Evolutionary conservation across 202 grass and related monocot genomes (phyloP).

Genomic region (Zizania palustris): DNA sequence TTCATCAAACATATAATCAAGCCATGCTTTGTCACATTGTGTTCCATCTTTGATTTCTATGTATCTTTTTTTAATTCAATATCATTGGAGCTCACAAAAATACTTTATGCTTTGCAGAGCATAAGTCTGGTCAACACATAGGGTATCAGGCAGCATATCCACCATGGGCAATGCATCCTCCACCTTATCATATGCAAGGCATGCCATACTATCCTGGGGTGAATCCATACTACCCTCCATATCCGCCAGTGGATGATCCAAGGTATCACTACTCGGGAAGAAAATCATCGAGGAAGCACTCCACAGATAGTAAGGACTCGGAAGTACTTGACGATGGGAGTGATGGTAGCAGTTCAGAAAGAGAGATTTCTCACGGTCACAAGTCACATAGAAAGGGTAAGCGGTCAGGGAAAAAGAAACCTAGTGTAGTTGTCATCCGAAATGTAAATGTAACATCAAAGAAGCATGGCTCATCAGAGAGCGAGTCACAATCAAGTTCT

Average conservation of each 20-base stretch:
- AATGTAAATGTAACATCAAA: constrained; percentile 89
- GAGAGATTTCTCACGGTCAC: constrained; percentile 57
- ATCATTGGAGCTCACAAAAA: constrained; percentile 20
- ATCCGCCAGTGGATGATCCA: constrained; percentile 67
- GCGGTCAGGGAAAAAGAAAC: constrained; percentile 77
- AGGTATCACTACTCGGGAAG: constrained; percentile 61
- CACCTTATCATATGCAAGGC: constrained; percentile 79
- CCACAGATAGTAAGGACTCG: constrained; percentile 65
- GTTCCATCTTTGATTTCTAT: neutral
- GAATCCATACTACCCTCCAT: constrained; percentile 70
- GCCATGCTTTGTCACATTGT: constrained; percentile 1
- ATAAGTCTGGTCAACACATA: constrained; percentile 52
- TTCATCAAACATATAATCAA: constrained; percentile 1
- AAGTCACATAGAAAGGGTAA: constrained; percentile 72
- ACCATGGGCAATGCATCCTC: constrained; percentile 86
- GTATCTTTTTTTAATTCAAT: neutral
- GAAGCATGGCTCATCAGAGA: constrained; percentile 67
- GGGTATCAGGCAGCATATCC: constrained; percentile 65
- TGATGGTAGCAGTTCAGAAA: constrained; percentile 58
- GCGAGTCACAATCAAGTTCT: constrained; percentile 63
- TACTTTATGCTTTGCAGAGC: constrained; percentile 50
- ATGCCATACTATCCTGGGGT: constrained; percentile 77
- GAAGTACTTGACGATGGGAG: constrained; percentile 55
- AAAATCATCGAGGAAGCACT: constrained; percentile 63
- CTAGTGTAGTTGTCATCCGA: constrained; percentile 70